Conservation (phyloP, 495 filamentous ascomycete genomes). For the Hypomontagnella monticulosa region DNA sequence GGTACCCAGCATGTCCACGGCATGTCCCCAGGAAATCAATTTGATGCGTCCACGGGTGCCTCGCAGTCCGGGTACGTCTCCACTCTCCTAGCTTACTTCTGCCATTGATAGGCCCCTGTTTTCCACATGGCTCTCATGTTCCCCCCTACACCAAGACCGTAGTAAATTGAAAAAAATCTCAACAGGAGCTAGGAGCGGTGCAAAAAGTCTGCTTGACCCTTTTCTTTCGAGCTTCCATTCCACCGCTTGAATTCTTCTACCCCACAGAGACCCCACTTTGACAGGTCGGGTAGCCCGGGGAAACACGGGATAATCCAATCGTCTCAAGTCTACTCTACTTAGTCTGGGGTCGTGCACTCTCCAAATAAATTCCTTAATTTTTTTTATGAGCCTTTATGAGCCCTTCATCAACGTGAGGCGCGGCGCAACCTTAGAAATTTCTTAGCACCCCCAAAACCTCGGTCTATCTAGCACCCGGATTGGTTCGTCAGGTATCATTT, state of each 20-base stretch:
- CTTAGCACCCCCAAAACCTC: constrained; percentile 22
- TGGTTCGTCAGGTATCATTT: constrained; percentile 39
- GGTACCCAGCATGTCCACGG: background rate
- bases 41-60: no score
- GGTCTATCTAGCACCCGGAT: constrained; percentile 22
- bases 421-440: constrained; percentile 19
- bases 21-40: background rate
- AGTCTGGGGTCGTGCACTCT: constrained; percentile 7
- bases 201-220: constrained; percentile 4
- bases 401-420: constrained; percentile 37
- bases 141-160: no score
- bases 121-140: background rate
- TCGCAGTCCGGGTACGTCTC: no score
- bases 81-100: background rate
- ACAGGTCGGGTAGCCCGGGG: constrained; percentile 30
- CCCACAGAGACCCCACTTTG: constrained; percentile 32
- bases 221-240: constrained; percentile 39
- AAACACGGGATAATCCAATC: constrained; percentile 35
- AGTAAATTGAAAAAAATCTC: constrained; percentile 2
- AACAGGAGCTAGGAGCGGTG: constrained; percentile 14
- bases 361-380: constrained; percentile 26
- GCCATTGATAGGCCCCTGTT: constrained; percentile 23
- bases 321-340: constrained; percentile 10
- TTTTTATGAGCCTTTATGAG: background rate
- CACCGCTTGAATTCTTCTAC: constrained; percentile 41